Base-by-base conservation (phyloP, 495 filamentous ascomycete species). In the Penicillium bialowiezense region DNA sequence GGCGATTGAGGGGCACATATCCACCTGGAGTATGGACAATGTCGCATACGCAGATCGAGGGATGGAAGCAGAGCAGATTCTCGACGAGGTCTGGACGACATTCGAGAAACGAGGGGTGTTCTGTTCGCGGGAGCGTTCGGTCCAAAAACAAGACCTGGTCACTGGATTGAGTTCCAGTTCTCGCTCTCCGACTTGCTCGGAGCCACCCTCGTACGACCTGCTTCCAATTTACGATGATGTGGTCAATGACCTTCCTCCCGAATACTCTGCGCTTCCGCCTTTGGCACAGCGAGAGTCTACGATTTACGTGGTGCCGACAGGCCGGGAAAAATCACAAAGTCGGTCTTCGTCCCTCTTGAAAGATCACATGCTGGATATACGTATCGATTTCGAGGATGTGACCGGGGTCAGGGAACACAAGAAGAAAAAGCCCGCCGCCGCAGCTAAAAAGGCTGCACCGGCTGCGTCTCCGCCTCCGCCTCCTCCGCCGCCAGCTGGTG, bases 361-460 rank as follows among this genome's bases (percentile, higher is more conserved):
- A 54, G 68, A 47, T 55, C 47, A 12, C 48, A 63, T 18, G 58
- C 75, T 21, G 17, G 50, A 62, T 39, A 13, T 55, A 8, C 65
- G 70, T 18, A 72, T 79, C 33, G 77, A 81, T 59, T 76, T 82
- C 37, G 80, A 82, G 46, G 77, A 73, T 24, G 56, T 68, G 7
- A 62, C 69, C 29, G 73, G 66, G n/a, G 63, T 75, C 17, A 74
- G 76, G 0, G 79, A 79, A 52, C 73, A 70, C 35, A 71, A 63
- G 19, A 64, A 69, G 64, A 74, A 73, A 15, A 74, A 71, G n/a
- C 66, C 69, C 1, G 48, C 38, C 23, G 48, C 38, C 31, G 71
- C n/a, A n/a, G n/a, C 72, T 50, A 70, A 74, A 29, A 68, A 72
- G 23, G 52, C 53, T 4, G 41, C 56, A 9, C 41, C 60, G 35